phyloP scores from a whole-genome alignment of 169 alveolate species.

The Eimeria necatrix region DNA sequence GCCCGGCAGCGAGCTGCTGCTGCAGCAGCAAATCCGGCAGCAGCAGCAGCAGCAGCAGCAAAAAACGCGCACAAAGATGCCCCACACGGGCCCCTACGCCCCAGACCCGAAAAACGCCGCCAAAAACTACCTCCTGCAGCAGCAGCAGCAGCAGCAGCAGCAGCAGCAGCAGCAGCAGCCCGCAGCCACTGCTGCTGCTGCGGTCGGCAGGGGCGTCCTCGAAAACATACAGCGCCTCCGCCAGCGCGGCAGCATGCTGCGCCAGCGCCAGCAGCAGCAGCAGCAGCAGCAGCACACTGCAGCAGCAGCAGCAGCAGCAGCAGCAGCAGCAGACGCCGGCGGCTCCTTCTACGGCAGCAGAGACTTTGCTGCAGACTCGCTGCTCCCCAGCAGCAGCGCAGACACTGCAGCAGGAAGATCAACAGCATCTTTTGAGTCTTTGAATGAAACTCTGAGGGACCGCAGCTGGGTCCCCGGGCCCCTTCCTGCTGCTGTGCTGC shows the following conservation, averaged over 20 bases:
- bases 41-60: conserved; percentile 22
- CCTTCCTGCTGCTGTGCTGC: not conserved
- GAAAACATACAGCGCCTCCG: conserved; percentile 28
- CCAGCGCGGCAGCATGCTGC: conserved; percentile 15
- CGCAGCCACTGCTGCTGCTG: conserved; percentile 24
- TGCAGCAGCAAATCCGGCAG: conserved; percentile 4
- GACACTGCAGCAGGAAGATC: not conserved
- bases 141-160: conserved; percentile 15
- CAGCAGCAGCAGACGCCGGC: conserved; percentile 24
- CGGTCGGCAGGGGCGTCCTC: not conserved
- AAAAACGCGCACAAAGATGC: not conserved
- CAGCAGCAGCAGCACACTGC: too few species aligned
- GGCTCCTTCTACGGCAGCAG: not conserved
- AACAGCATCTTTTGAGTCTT: not conserved
- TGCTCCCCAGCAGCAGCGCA: conserved; percentile 26
- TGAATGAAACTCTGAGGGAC: not conserved
- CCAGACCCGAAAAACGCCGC: not conserved
- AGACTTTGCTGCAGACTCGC: not conserved
- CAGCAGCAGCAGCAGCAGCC: conserved; percentile 38
- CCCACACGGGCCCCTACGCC: not conserved
- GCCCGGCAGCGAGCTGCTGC: not conserved
- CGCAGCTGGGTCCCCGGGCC: not conserved
- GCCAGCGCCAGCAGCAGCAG: too few species aligned
- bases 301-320: conserved; percentile 35
- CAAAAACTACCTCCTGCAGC: not conserved